phyloP scores from a whole-genome alignment of 2,329 filamentous ascomycete genomes.

The Rutstroemia sp. region DNA sequence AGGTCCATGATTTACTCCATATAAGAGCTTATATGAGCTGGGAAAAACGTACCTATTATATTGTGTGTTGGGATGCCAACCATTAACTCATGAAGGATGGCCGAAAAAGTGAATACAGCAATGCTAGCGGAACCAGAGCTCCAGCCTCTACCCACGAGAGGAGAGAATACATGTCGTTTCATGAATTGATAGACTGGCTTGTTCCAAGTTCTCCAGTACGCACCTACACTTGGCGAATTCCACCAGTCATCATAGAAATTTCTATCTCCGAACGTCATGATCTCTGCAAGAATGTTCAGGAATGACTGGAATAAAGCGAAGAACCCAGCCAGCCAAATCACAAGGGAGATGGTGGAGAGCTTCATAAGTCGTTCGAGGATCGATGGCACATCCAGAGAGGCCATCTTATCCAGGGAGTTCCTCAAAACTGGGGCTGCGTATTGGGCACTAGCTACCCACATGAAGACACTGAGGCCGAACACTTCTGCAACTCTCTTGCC shows the following conservation, averaged over 20 bases:
- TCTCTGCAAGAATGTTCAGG: slow-evolving; percentile 83
- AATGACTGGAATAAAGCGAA: slow-evolving; percentile 93
- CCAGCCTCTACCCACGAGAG: slow-evolving; percentile 78
- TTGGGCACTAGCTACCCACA: slow-evolving; percentile 92
- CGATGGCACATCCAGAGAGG: slow-evolving; percentile 67
- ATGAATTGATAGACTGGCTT: slow-evolving; percentile 97
- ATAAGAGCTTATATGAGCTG: neutral
- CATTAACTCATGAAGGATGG: slow-evolving; percentile 81
- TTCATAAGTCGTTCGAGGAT: slow-evolving; percentile 91
- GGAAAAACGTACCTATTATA: slow-evolving; percentile 58
- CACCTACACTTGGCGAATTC: slow-evolving; percentile 80
- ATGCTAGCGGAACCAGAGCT: slow-evolving; percentile 62
- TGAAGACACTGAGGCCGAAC: slow-evolving; percentile 72
- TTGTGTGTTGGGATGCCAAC: slow-evolving; percentile 95
- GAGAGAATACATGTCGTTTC: slow-evolving; percentile 86
- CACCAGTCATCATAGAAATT: slow-evolving; percentile 98
- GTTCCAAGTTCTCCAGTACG: slow-evolving; percentile 96
- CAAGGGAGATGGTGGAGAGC: slow-evolving; percentile 85
- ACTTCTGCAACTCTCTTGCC: slow-evolving; percentile 74
- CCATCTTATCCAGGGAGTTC: slow-evolving; percentile 86
- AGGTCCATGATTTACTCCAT: too few species aligned
- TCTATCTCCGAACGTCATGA: slow-evolving; percentile 84
- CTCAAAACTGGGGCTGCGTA: slow-evolving; percentile 85
- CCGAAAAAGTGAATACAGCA: slow-evolving; percentile 82
- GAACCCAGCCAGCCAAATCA: slow-evolving; percentile 97